Evolutionary conservation across 768 basidiomycete species (phyloP).

Genomic region (Dacryopinax primogenitus): DNA sequence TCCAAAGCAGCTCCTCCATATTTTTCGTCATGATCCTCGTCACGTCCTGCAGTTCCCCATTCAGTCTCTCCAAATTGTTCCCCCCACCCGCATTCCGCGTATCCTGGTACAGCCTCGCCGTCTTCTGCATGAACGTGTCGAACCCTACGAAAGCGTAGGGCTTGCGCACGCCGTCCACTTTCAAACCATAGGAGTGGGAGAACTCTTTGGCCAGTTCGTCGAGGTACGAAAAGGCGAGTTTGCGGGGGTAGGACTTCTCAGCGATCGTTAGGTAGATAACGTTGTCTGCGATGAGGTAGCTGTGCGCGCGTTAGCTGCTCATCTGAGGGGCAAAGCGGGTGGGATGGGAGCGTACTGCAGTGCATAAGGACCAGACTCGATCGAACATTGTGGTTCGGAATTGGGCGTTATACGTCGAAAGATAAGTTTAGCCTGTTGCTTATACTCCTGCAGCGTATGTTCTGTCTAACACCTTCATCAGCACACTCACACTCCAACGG

Average conservation of each 20-base stretch:
- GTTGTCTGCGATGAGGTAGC: constrained; percentile 89
- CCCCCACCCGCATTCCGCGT: constrained; percentile 71
- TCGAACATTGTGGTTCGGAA: constrained; percentile 89
- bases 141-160: constrained; percentile 99
- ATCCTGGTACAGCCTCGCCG: constrained; percentile 87
- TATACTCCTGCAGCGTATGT: constrained; percentile 87
- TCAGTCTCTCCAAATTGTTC: constrained; percentile 66
- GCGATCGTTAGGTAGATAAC: constrained; percentile 92
- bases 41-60: constrained; percentile 94
- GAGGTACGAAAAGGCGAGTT: constrained; percentile 92
- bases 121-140: constrained; percentile 98
- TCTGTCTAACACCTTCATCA: constrained; percentile 55
- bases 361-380: constrained; percentile 91
- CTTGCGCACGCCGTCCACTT: constrained; percentile 81
- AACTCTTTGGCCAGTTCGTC: constrained; percentile 98
- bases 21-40: constrained; percentile 99
- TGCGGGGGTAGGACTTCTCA: constrained; percentile 93
- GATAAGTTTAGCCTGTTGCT: constrained; percentile 94
- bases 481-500: constrained; percentile 10
- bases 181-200: constrained; percentile 77
- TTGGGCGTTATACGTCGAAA: constrained; percentile 89
- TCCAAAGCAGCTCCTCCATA: constrained; percentile 98
- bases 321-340: neutral
- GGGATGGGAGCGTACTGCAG: constrained; percentile 60
- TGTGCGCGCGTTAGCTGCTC: constrained; percentile 25